These are phyloP conservation scores for Fusarium coffeatum DNA, from an alignment of 2,329 filamentous ascomycete species.

Conservation along the genomic window DNA sequence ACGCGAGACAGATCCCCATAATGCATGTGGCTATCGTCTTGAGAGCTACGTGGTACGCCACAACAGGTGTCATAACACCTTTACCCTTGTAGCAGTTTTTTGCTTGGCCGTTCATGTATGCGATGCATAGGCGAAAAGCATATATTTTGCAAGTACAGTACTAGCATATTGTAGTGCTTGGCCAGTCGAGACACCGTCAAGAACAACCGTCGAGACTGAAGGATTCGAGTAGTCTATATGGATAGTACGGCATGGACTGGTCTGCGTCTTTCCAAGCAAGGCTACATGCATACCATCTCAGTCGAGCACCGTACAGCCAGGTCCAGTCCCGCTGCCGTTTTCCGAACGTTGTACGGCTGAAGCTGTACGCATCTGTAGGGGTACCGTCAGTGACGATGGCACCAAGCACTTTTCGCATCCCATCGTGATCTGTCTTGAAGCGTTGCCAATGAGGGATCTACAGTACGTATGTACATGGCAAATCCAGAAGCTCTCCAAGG, in stretches of 20 bases:
- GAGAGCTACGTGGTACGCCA: background rate
- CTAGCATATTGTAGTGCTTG: background rate
- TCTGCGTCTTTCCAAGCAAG: slow-evolving; percentile 12
- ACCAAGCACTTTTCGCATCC: slow-evolving; percentile 10
- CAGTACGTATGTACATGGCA: background rate
- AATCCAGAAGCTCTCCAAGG: background rate
- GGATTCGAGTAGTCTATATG: background rate
- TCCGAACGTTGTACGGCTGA: slow-evolving; percentile 26
- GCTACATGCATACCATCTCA: slow-evolving; percentile 15
- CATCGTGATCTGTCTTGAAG: slow-evolving; percentile 32
- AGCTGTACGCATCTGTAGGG: background rate
- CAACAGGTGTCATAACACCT: background rate
- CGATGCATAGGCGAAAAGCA: background rate
- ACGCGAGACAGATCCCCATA: slow-evolving; percentile 19
- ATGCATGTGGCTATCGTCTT: slow-evolving; percentile 5
- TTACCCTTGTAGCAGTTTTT: background rate
- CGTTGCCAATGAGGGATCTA: slow-evolving; percentile 14
- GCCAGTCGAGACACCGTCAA: background rate
- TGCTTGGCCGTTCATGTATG: background rate
- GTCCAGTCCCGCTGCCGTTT: slow-evolving; percentile 31
- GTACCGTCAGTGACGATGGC: slow-evolving; percentile 13
- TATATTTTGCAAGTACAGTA: background rate
- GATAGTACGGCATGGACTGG: background rate
- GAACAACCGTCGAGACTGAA: background rate
- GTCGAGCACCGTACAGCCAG: slow-evolving; percentile 17